Conservation (phyloP, 2,329 filamentous ascomycete genomes). For the Whalleya microplaca region DNA sequence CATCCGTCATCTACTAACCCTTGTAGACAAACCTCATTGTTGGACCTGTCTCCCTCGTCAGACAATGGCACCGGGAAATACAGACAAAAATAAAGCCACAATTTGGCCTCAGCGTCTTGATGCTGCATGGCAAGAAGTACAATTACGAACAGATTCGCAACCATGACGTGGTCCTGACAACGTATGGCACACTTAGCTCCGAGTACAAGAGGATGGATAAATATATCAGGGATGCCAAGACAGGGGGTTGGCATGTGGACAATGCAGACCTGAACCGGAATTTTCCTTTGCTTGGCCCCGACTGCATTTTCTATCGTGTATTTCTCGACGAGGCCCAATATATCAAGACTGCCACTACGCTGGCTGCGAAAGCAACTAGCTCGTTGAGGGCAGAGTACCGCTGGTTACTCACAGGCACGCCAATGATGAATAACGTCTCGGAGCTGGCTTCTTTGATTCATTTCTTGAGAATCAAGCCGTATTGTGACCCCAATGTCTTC, state of each 20-base stretch:
- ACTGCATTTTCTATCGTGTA: slow-evolving; percentile 66
- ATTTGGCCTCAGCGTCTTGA: slow-evolving; percentile 65
- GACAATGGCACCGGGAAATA: slow-evolving; percentile 86
- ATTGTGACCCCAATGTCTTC: slow-evolving; percentile 68
- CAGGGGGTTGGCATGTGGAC: slow-evolving; percentile 43
- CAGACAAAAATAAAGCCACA: slow-evolving; percentile 64
- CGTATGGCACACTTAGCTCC: slow-evolving; percentile 70
- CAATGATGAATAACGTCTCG: slow-evolving; percentile 84
- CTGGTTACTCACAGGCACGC: slow-evolving; percentile 79
- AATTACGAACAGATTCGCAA: slow-evolving; percentile 62
- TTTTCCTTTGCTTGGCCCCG: slow-evolving; percentile 64
- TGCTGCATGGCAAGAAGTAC: slow-evolving; percentile 71
- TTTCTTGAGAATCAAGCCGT: slow-evolving; percentile 78
- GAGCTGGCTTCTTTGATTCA: slow-evolving; percentile 79
- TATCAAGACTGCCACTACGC: slow-evolving; percentile 75
- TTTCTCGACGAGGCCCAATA: slow-evolving; percentile 81
- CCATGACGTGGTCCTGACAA: slow-evolving; percentile 77
- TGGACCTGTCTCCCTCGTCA: slow-evolving; percentile 77
- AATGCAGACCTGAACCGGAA: slow-evolving; percentile 42
- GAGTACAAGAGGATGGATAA: slow-evolving; percentile 66
- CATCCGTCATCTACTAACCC: slow-evolving; percentile 4
- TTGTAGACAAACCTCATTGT: slow-evolving; percentile 74
- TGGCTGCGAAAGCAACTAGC: slow-evolving; percentile 62
- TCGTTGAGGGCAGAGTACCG: slow-evolving; percentile 63
- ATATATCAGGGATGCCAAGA: slow-evolving; percentile 54